phyloP scores from a whole-genome alignment of 331 rosid species.

The Spiraea crenata region DNA sequence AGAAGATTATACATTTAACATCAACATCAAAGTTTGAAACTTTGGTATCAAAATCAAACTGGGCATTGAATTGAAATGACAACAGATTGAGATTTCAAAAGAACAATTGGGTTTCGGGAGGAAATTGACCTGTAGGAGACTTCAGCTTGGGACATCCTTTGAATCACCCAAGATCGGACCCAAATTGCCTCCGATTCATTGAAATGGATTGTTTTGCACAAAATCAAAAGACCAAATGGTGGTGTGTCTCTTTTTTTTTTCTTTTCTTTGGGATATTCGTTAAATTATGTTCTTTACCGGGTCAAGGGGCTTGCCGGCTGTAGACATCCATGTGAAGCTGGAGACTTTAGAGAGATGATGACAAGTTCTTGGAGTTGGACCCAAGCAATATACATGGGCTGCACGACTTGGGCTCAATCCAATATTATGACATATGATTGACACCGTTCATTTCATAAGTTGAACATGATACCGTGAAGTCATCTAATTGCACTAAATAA shows the following conservation, averaged over 20 bases:
- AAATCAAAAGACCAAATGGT: not conserved
- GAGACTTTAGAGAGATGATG: not conserved
- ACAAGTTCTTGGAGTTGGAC: not conserved
- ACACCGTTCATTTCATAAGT: not conserved
- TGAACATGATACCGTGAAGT: too few relatives aligned
- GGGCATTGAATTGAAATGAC: not conserved
- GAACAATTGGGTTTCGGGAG: not conserved
- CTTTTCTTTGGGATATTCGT: constrained; percentile 11
- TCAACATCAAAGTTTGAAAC: not conserved
- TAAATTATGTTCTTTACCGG: not conserved
- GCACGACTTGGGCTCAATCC: not conserved
- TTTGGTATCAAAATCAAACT: not conserved
- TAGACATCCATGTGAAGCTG: not conserved
- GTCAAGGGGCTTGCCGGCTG: not conserved
- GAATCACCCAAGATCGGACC: constrained; percentile 11
- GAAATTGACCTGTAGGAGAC: constrained; percentile 21
- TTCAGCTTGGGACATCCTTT: constrained; percentile 25
- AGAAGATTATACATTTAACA: not conserved
- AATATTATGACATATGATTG: too few relatives aligned
- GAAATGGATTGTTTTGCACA: not conserved
- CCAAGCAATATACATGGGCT: not conserved
- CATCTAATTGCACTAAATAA: too few relatives aligned
- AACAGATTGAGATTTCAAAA: not conserved
- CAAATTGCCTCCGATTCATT: not conserved
- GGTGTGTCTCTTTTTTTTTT: not conserved